phyloP scores from a whole-genome alignment of 345 rosid genomes.

The Linum lewisii region DNA sequence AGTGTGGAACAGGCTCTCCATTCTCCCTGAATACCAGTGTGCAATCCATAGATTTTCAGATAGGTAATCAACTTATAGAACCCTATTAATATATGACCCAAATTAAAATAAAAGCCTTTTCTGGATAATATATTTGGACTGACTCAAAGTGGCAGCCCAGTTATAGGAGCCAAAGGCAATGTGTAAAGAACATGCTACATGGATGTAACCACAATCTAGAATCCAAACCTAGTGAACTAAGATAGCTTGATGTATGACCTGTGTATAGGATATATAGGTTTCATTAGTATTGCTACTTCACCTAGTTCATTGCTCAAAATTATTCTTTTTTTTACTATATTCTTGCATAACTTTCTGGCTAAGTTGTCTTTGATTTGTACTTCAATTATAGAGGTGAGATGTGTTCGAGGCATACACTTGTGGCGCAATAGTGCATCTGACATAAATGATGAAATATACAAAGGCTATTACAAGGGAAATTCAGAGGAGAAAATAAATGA shows the following conservation, averaged over 20 bases:
- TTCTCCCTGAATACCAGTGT: slow-evolving; percentile 22
- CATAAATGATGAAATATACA: too few relatives aligned
- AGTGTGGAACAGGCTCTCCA: slow-evolving; percentile 38
- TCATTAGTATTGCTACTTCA: background rate
- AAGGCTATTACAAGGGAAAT: slow-evolving; percentile 64
- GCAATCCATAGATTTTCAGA: slow-evolving; percentile 9
- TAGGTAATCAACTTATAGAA: slow-evolving; percentile 32
- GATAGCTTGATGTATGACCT: too few relatives aligned
- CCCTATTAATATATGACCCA: background rate
- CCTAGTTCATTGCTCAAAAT: background rate
- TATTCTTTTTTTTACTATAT: too few relatives aligned
- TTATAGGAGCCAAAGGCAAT: too few relatives aligned
- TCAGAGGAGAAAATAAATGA: slow-evolving; percentile 47
- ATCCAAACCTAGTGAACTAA: too few relatives aligned
- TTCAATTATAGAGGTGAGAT: slow-evolving; percentile 35
- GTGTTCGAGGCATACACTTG: slow-evolving; percentile 44
- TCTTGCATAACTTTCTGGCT: slow-evolving; percentile 4
- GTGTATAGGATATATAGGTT: too few relatives aligned
- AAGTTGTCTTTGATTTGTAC: slow-evolving; percentile 8
- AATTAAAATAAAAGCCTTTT: too few relatives aligned
- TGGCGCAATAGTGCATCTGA: slow-evolving; percentile 63
- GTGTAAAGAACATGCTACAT: too few relatives aligned
- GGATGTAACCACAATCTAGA: too few relatives aligned
- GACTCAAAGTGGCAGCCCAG: too few relatives aligned
- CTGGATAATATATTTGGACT: too few relatives aligned